Base-by-base conservation (phyloP, 2,329 filamentous ascomycete genomes). In the Phaeosphaeria sp. region DNA sequence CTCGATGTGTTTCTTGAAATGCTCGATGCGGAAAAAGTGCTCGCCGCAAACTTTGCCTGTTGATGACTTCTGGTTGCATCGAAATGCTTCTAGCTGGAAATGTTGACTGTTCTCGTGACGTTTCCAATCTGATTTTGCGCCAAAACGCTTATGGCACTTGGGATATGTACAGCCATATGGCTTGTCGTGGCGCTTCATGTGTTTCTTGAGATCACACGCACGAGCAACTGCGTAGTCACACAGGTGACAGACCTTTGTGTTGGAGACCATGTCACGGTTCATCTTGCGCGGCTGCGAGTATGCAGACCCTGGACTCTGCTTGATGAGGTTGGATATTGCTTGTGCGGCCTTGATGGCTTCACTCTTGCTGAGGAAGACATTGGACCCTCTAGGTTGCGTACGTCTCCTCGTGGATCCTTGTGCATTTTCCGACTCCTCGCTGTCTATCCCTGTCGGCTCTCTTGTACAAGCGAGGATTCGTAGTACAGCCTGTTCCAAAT, bases 111-210 rank as follows among this genome's bases (percentile, higher is more conserved):
- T 90, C 71, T 97, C 94, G 69, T 97, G 93, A 1, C 93, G 87
- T 73, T 96, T 96, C 93, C 88, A 97, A 76, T 97, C 93, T 58
- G 92, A 93, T 72, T 97, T 96, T 75, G 90, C 93, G n/a, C 93
- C 93, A 65, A 97, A 97, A 0, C 73, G 81, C 70, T 92, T 93
- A 49, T 78, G 75, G 69, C 93, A 97, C 27, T 79, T 77, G 9
- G 81, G 77, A 62, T 88, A 90, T 0, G 92, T 96, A 75, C 93
- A 97, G 13, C 88, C 88, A 62, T 94, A 97, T 0, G 92, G 93
- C 63, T 87, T 88, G 7, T 86, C 83, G 73, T 97, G 93, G 1
- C 93, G 87, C 72, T 92, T 94, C 74, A 86, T 81, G 73, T 97
- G 93, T 75, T 97, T 97, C 64, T 73, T 78, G 58, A 81, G 62